Evolutionary conservation across 805 yeast species (phyloP).

Genomic region (Citeromyces nyonsensis): DNA sequence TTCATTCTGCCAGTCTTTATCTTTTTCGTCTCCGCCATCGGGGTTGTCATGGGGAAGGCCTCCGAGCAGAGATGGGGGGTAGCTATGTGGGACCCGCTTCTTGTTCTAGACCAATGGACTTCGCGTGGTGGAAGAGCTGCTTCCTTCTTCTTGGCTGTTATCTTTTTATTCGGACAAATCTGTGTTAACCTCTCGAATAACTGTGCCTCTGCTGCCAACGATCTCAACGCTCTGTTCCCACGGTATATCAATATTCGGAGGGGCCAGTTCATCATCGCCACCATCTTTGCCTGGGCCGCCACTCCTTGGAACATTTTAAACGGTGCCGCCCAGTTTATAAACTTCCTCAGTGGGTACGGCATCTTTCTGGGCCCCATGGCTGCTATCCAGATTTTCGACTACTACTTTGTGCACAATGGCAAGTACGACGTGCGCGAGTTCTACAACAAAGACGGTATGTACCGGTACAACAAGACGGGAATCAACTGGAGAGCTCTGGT

Average conservation of each 20-base stretch:
- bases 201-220: conserved; percentile 32
- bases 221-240: conserved; percentile 30
- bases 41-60: conserved; percentile 5
- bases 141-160: conserved; percentile 25
- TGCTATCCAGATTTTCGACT: conserved; percentile 21
- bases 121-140: conserved; percentile 26
- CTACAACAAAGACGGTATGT: conserved; percentile 15
- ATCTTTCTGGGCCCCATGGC: conserved; percentile 23
- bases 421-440: conserved; percentile 23
- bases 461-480: conserved; percentile 23
- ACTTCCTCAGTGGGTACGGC: conserved; percentile 13
- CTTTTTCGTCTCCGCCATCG: conserved; percentile 5
- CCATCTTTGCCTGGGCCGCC: conserved; percentile 14
- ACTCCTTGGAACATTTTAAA: conserved; percentile 25
- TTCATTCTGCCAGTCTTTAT: conserved; percentile 3
- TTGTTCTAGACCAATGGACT: conserved; percentile 22
- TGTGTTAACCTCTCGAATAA: conserved; percentile 21
- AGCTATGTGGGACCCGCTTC: conserved; percentile 29
- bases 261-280: conserved; percentile 25
- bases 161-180: conserved; percentile 20
- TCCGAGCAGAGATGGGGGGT: conserved; percentile 4
- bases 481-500: conserved; percentile 23
- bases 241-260: conserved; percentile 23
- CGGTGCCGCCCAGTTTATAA: conserved; percentile 17
- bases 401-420: conserved; percentile 19